Conservation (phyloP, 805 yeast genomes). For the Huiozyma sinensis region DNA sequence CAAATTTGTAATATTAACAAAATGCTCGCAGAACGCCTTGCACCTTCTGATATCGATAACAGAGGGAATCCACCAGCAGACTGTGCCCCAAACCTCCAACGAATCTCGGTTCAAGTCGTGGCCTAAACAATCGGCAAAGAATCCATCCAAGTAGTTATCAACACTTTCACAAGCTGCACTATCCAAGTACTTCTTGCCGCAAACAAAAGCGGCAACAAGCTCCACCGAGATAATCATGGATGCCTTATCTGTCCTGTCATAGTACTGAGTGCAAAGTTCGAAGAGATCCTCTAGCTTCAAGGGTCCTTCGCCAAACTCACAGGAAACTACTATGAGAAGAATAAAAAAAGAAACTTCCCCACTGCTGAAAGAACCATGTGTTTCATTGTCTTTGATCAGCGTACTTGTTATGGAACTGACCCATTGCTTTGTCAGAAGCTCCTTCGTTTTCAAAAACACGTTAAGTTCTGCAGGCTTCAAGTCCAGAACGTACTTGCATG, state of each 20-base stretch:
- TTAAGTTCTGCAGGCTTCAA: slow-evolving; percentile 25
- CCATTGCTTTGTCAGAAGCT: slow-evolving; percentile 39
- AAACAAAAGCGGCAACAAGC: slow-evolving; percentile 50
- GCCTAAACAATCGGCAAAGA: slow-evolving; percentile 37
- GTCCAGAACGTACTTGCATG: neutral
- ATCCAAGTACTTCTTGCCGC: slow-evolving; percentile 36
- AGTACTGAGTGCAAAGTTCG: slow-evolving; percentile 37
- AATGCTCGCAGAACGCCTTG: slow-evolving; percentile 37
- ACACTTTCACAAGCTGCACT: slow-evolving; percentile 27
- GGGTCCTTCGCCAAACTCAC: slow-evolving; percentile 18
- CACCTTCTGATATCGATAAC: slow-evolving; percentile 60
- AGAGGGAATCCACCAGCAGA: slow-evolving; percentile 63
- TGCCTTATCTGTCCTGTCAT: slow-evolving; percentile 58
- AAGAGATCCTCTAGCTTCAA: slow-evolving; percentile 40
- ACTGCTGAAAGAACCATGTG: slow-evolving; percentile 54
- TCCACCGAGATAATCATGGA: slow-evolving; percentile 70
- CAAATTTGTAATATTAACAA: slow-evolving; percentile 34
- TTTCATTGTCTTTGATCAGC: slow-evolving; percentile 58
- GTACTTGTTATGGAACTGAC: slow-evolving; percentile 31
- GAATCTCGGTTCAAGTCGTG: slow-evolving; percentile 66
- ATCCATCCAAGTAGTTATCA: slow-evolving; percentile 37
- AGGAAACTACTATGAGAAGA: slow-evolving; percentile 34
- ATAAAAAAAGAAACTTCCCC: slow-evolving; percentile 50
- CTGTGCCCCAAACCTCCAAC: slow-evolving; percentile 60
- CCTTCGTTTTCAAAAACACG: slow-evolving; percentile 32